Base-by-base conservation (phyloP, 768 basidiomycete species). In the Crucibulum laeve region DNA sequence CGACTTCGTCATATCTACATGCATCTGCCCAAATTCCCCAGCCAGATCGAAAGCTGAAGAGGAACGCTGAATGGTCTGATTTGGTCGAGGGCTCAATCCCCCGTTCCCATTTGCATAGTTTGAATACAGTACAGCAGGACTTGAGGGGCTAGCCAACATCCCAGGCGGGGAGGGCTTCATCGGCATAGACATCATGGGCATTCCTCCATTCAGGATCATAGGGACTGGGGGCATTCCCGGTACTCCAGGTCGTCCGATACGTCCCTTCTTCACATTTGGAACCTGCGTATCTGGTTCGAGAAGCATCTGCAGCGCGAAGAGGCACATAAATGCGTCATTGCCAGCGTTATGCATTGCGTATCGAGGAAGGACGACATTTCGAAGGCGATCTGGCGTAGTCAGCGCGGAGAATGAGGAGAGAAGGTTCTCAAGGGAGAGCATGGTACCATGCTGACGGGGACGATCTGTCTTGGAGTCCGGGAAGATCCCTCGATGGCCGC, bases 291-390 rank as follows among this genome's bases (percentile, higher is more conserved):
- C 59, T 0, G 80, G 82, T 42, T 84, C 82, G 10, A 87, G 60
- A 28, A 91, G 71, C 53, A 77, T 67, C 54, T 91, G 88, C 23
- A 91, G 67, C 10, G 71, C 77, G 32, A 85, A 77, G 22, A 91
- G 73, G 40, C 68, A 65, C 69, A 85, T 68, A 53, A 86, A 79
- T 3, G 89, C 84, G 48, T 87, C 83, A 58, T 91, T 91, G 11
- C 88, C 88, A n/a, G 88, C 67, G 53, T 90, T 89, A 58, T 85
- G 78, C 46, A 84, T 56, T 11, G 61, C 56, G 45, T 76, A 79
- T 43, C 33, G 37, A 38, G 48, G 7, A 32, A 33, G 36, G 11
- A 21, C 15, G 24, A 35, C 32, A 17, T 44, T 47, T 14, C 51
- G 52, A 10, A 3, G 10, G 10, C 19, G 35, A 13, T n/a, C 18